Percentiles rank a stretch among this genome's conserved stretches.
Conservation (phyloP, 306 rosid genomes). For the Phaseolus lunatus region DNA sequence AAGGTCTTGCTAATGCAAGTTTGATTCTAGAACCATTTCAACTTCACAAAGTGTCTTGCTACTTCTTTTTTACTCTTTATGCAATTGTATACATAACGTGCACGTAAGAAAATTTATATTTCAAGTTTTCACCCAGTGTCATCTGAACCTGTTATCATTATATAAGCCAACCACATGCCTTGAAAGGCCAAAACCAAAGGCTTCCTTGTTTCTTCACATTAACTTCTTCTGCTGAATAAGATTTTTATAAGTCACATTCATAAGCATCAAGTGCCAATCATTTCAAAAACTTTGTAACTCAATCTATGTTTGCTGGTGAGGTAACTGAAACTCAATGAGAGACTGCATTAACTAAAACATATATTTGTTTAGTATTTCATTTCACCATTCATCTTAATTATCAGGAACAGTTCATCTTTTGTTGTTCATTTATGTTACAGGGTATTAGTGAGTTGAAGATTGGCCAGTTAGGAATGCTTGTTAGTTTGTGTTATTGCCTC, state of each 20-base stretch:
- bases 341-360: too few species aligned
- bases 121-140: background rate
- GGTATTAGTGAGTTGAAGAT: background rate
- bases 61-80: background rate
- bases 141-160: background rate
- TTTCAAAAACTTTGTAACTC: background rate
- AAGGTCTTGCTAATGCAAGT: background rate
- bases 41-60: background rate
- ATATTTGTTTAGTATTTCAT: background rate
- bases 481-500: background rate
- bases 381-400: background rate
- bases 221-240: slow-evolving; percentile 9
- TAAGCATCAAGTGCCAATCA: background rate
- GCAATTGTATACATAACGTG: background rate
- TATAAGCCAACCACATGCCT: background rate
- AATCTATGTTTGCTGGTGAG: background rate
- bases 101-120: background rate
- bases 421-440: slow-evolving; percentile 24
- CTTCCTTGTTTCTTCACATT: background rate
- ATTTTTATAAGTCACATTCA: background rate
- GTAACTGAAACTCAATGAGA: background rate
- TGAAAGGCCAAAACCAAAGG: background rate
- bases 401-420: background rate
- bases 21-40: background rate
- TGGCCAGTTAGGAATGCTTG: background rate